Base-by-base conservation (phyloP, 208 protist genomes). In the Leishmania turanica region DNA sequence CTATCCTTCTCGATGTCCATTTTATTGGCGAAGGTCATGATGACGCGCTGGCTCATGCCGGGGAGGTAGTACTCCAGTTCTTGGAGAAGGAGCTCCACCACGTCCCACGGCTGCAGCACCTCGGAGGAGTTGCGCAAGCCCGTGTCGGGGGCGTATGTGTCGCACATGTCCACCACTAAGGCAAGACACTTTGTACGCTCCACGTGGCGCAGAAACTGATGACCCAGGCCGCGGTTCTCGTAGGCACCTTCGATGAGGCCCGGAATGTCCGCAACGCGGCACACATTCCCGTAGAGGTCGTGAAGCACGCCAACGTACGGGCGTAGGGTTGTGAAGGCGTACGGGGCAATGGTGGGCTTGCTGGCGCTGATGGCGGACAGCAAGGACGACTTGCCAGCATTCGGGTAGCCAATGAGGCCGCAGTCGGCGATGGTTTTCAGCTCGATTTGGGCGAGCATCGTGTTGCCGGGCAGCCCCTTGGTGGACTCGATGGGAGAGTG, bases 361-460 rank as follows among this genome's bases (percentile, higher is more conserved):
- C 91, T 95, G 15, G 84, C 53, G 75, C 90, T 98, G 69, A 99
- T 95, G 69, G 97, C 91, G n/a, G 89, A 89, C 31, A 99, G 90
- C 40, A 99, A 77, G 21, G 95, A 96, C 4, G 95, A 98, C 88
- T 99, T 99, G 9, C 97, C 97, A 7, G 95, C 93, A 71, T 99
- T 99, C 0, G 97, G 96, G 85, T 96, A 98, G 13, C 97, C 97
- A 40, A 99, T 88, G 45, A 99, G 87, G 13, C 93, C 95, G 69
- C 97, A 95, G 84, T 99, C 96, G 13, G 95, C 97, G 73, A 99
- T 93, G 1, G 89, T 92, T 79, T 98, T 98, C 8, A 99, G 89
- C 81, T 98, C 94, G 51, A 99, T 90, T 74, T 96, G 90, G 17
- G 92, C 92, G 24, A 98, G 85, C 93, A 97, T 96, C 6, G 93